These are phyloP conservation scores for Fusarium compactum DNA, from an alignment of 2,329 filamentous ascomycete genomes.

Conservation along the genomic window DNA sequence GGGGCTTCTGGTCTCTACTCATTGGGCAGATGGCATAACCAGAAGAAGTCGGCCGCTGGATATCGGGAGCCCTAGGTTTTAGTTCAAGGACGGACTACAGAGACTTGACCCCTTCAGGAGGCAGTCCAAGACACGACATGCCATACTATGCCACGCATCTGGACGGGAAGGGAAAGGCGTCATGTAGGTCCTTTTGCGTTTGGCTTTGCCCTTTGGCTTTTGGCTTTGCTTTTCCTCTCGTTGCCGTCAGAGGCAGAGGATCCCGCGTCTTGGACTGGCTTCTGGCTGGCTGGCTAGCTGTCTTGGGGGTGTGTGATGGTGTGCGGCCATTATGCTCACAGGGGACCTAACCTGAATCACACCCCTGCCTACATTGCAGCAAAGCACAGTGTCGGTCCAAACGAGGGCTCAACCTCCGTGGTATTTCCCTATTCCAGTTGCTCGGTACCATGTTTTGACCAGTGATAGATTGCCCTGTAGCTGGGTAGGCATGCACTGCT, in stretches of 20 bases:
- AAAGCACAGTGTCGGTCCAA: slow-evolving; percentile 27
- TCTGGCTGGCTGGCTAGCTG: not conserved
- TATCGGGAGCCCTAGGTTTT: slow-evolving; percentile 26
- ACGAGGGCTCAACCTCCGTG: slow-evolving; percentile 36
- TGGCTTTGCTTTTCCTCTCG: slow-evolving; percentile 5
- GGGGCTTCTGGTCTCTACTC: not conserved
- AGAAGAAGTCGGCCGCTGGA: slow-evolving; percentile 27
- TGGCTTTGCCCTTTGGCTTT: not conserved
- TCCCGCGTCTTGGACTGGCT: not conserved
- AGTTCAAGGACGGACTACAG: slow-evolving; percentile 14
- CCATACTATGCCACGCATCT: slow-evolving; percentile 29
- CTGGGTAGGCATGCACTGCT: not conserved
- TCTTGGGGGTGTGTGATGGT: slow-evolving; percentile 23
- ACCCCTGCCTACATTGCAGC: slow-evolving; percentile 33
- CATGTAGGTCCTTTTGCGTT: slow-evolving; percentile 35
- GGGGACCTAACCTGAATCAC: slow-evolving; percentile 35
- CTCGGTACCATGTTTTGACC: slow-evolving; percentile 28
- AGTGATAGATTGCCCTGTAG: slow-evolving; percentile 3
- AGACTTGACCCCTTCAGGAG: slow-evolving; percentile 33
- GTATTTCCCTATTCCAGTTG: slow-evolving; percentile 41
- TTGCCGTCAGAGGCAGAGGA: slow-evolving; percentile 18
- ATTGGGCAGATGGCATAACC: not conserved
- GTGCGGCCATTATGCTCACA: slow-evolving; percentile 31
- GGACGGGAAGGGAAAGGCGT: slow-evolving; percentile 45
- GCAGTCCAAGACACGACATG: slow-evolving; percentile 20